Evolutionary conservation across 495 filamentous ascomycete species (phyloP).

Genomic region (Lindgomyces ingoldianus): DNA sequence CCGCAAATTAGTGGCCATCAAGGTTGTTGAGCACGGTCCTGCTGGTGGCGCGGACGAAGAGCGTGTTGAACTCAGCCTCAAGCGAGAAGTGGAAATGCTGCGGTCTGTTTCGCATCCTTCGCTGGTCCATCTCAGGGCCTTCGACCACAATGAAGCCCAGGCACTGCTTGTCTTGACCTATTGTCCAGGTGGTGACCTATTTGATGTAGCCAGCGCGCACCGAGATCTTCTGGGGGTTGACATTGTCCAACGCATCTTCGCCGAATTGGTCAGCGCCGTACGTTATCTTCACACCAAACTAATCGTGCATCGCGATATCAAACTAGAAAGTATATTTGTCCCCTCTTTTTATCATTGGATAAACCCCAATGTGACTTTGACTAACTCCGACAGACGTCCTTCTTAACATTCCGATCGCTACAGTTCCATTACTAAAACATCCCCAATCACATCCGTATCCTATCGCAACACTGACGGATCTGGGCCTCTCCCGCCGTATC

Average conservation of each 20-base stretch:
- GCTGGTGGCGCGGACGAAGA: conserved; percentile 88
- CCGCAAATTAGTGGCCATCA: conserved; percentile 84
- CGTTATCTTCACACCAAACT: conserved; percentile 78
- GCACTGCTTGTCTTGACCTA: conserved; percentile 86
- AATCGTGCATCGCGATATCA: conserved; percentile 96
- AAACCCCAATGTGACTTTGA: conserved; percentile 13
- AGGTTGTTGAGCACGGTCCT: conserved; percentile 91
- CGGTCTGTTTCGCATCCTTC: conserved; percentile 84
- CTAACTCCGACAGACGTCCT: conserved; percentile 71
- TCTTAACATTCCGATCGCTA: conserved; percentile 69
- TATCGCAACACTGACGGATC: conserved; percentile 84
- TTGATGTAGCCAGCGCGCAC: conserved; percentile 79
- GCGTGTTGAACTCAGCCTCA: conserved; percentile 84
- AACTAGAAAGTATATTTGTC: conserved; percentile 77
- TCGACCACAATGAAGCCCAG: conserved; percentile 75
- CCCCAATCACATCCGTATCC: conserved; percentile 76
- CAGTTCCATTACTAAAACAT: conserved; percentile 54
- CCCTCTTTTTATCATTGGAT: conserved; percentile 9
- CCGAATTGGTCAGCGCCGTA: conserved; percentile 83
- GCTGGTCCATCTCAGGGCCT: conserved; percentile 84
- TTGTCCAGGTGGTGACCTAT: conserved; percentile 90
- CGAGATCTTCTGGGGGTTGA: conserved; percentile 63
- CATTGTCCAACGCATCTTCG: conserved; percentile 81
- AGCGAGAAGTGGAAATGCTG: conserved; percentile 92
- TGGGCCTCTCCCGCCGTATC: conserved; percentile 85